Evolutionary conservation across 805 yeast species (phyloP).

Genomic region (Zygoascus biomembranicola): DNA sequence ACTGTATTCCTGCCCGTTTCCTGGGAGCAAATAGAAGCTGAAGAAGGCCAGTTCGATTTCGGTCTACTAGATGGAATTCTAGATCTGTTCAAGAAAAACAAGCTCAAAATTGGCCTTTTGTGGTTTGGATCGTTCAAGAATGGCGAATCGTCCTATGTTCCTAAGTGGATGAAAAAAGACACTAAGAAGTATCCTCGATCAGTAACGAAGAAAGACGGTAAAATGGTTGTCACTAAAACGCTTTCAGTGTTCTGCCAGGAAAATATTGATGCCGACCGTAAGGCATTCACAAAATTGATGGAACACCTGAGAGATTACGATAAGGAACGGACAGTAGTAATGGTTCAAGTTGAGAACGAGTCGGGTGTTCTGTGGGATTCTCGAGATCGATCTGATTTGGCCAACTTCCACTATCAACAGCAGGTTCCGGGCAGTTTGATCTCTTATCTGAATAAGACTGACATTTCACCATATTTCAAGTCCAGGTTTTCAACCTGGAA

Average conservation of each 20-base stretch:
- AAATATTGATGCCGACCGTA: slow-evolving; percentile 9
- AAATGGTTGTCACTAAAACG: slow-evolving; percentile 2
- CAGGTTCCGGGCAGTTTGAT: slow-evolving; percentile 11
- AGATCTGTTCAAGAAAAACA: slow-evolving; percentile 3
- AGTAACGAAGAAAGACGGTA: background rate
- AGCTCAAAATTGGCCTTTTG: slow-evolving; percentile 7
- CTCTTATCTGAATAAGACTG: background rate
- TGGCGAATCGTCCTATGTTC: slow-evolving; percentile 12
- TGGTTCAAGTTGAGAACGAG: slow-evolving; percentile 16
- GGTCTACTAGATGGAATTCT: slow-evolving; percentile 6
- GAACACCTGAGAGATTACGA: slow-evolving; percentile 6
- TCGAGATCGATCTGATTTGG: slow-evolving; percentile 6
- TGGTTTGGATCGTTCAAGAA: slow-evolving; percentile 19
- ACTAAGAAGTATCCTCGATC: slow-evolving; percentile 10
- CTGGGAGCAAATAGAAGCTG: slow-evolving; percentile 16
- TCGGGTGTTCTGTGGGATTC: slow-evolving; percentile 15
- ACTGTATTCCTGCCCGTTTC: slow-evolving; percentile 13
- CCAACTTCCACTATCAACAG: slow-evolving; percentile 1
- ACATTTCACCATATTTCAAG: background rate
- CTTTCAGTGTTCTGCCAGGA: slow-evolving; percentile 12
- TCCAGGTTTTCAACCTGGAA: background rate
- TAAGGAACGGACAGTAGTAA: slow-evolving; percentile 7
- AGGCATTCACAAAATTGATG: slow-evolving; percentile 12
- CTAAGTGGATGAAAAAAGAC: slow-evolving; percentile 12
- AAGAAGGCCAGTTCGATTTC: slow-evolving; percentile 14